A percentile compares a stretch with the other conserved stretches of the same genome.
These are phyloP conservation scores for Malassezia caprae DNA, from an alignment of 1,284 basidiomycete species.

Conservation along the genomic window DNA sequence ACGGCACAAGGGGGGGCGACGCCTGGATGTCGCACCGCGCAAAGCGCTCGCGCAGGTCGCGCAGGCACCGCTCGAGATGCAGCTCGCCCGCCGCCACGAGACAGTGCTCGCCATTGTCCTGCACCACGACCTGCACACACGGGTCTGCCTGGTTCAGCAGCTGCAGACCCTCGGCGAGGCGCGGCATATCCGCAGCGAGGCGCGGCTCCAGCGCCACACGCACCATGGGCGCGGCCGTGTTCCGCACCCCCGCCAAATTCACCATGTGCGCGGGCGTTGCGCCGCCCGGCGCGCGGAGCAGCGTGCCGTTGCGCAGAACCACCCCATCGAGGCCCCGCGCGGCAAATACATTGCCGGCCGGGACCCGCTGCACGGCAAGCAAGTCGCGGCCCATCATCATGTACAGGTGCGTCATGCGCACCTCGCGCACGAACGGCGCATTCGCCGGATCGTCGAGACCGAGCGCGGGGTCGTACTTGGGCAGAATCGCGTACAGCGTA, in stretches of 20 bases:
- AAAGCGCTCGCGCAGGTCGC: slow-evolving; percentile 87
- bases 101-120: slow-evolving; percentile 93
- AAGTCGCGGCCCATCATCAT: slow-evolving; percentile 97
- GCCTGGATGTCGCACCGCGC: slow-evolving; percentile 84
- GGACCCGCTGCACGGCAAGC: slow-evolving; percentile 67
- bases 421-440: slow-evolving; percentile 58
- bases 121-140: slow-evolving; percentile 91
- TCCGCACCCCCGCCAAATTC: slow-evolving; percentile 41
- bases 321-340: slow-evolving; percentile 79
- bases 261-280: slow-evolving; percentile 19
- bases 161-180: slow-evolving; percentile 75
- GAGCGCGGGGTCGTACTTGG: slow-evolving; percentile 71
- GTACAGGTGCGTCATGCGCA: slow-evolving; percentile 69
- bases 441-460: slow-evolving; percentile 58
- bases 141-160: slow-evolving; percentile 91
- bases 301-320: slow-evolving; percentile 79
- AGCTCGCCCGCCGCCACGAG: slow-evolving; percentile 92
- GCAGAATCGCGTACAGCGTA: slow-evolving; percentile 63
- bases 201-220: slow-evolving; percentile 85
- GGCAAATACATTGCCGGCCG: slow-evolving; percentile 93
- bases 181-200: slow-evolving; percentile 76
- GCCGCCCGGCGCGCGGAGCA: slow-evolving; percentile 45
- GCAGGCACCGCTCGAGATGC: slow-evolving; percentile 91
- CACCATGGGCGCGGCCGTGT: slow-evolving; percentile 66
- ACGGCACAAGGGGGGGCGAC: slow-evolving; percentile 92